phyloP scores from a whole-genome alignment of 768 basidiomycete genomes.

The Strobilomyces dryophilus region DNA sequence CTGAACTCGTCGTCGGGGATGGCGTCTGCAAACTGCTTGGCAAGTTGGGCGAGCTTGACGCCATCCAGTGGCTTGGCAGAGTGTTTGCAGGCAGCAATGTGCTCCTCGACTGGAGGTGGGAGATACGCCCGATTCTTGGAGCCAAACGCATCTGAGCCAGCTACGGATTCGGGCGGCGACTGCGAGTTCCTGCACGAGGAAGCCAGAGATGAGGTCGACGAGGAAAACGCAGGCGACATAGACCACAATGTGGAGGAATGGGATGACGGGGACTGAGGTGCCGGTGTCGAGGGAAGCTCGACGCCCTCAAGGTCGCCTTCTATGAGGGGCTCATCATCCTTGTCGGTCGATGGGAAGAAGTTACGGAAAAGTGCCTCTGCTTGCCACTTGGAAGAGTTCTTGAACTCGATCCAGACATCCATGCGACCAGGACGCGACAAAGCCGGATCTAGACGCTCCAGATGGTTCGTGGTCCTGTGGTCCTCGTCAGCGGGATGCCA shows the following conservation, averaged over 20 bases:
- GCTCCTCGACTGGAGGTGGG: conserved; percentile 61
- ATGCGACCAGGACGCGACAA: conserved; percentile 88
- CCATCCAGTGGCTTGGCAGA: conserved; percentile 64
- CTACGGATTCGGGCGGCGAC: conserved; percentile 18
- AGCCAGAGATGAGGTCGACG: conserved; percentile 38
- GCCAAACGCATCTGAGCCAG: conserved; percentile 37
- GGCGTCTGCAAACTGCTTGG: conserved; percentile 73
- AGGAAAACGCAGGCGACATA: conserved; percentile 41
- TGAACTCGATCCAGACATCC: conserved; percentile 93
- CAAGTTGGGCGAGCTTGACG: conserved; percentile 59
- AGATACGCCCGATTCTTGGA: conserved; percentile 55
- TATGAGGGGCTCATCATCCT: conserved; percentile 33
- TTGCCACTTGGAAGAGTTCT: conserved; percentile 80
- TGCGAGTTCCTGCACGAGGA: conserved; percentile 29
- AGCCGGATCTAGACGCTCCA: conserved; percentile 88
- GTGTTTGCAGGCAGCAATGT: conserved; percentile 54
- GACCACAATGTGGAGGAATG: conserved; percentile 46
- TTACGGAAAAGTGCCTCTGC: conserved; percentile 85
- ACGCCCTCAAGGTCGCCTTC: conserved; percentile 45
- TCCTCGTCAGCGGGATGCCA: neutral
- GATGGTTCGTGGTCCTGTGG: conserved; percentile 78
- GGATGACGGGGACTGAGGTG: conserved; percentile 40
- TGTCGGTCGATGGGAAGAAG: conserved; percentile 80
- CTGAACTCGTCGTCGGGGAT: conserved; percentile 86
- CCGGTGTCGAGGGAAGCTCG: conserved; percentile 37